A percentile compares a stretch with the other conserved stretches of the same genome.
These are phyloP conservation scores for Sedum album DNA, from an alignment of 164 flowering plant genomes.

Conservation along the genomic window DNA sequence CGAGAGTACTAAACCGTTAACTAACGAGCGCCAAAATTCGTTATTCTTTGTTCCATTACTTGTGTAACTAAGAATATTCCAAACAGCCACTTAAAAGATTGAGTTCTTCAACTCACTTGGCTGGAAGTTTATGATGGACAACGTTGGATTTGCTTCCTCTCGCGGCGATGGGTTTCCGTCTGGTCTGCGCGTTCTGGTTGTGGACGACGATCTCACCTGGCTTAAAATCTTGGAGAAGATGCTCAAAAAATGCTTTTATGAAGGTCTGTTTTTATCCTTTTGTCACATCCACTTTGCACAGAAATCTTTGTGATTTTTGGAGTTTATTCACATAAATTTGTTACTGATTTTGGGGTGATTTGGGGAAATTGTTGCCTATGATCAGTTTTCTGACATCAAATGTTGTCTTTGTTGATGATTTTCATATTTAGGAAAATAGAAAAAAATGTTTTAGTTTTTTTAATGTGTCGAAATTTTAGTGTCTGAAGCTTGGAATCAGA, in stretches of 20 bases:
- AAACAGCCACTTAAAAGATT: slow-evolving; percentile 4
- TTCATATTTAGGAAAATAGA: too few species aligned
- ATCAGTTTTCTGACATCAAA: too few species aligned
- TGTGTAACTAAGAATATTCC: slow-evolving; percentile 3
- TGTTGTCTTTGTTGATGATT: too few species aligned
- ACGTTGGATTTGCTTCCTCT: slow-evolving; percentile 31
- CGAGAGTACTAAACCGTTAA: slow-evolving; percentile 14
- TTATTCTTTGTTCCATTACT: slow-evolving; percentile 13
- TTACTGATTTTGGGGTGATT: not conserved
- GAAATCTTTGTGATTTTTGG: too few species aligned
- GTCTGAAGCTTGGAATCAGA: too few species aligned
- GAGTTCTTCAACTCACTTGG: slow-evolving; percentile 8
- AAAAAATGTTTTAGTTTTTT: too few species aligned
- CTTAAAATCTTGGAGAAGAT: slow-evolving; percentile 84
- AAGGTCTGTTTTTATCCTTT: slow-evolving; percentile 44
- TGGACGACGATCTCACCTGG: slow-evolving; percentile 95
- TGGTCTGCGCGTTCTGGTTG: slow-evolving; percentile 88
- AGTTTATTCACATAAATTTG: too few species aligned
- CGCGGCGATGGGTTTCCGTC: slow-evolving; percentile 56
- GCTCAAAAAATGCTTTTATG: slow-evolving; percentile 86
- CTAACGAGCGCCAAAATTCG: slow-evolving; percentile 34
- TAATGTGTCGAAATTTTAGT: too few species aligned
- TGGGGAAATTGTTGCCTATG: too few species aligned
- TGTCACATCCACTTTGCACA: too few species aligned
- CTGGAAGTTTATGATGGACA: slow-evolving; percentile 25